Base-by-base conservation (phyloP, 2,329 filamentous ascomycete species). In the Aspergillus alliaceus region DNA sequence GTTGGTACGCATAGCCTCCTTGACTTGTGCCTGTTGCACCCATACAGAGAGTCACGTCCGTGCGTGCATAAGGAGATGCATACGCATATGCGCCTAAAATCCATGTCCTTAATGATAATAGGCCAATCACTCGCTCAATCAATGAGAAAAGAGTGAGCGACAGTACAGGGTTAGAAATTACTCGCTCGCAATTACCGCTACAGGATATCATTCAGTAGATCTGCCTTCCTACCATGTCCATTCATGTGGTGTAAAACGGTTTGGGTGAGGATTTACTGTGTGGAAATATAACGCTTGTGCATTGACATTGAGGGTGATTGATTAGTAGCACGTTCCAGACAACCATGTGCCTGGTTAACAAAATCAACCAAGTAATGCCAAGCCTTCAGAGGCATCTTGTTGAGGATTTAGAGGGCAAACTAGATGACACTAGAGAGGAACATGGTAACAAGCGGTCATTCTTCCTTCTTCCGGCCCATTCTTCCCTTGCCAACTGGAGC, bases 391-490 rank as follows among this genome's bases (percentile, higher is more conserved):
- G 14, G 8, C 8, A 11, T 27, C 14, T 46, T 46, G 42, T 46
- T 46, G 42, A 29, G 25, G 4, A 29, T 15, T 29, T 24, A 9
- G 11, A 24, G 20, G 9, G 20, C 8, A 22, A 4, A 18, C 18
- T 20, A 39, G n/a, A 24, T 6, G 18, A 14, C 24, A 40, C 6
- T 40, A 40, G 24, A 14, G 20, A 24, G 37, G 37, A 40, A 40
- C 27, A 29, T 29, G 29, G 32, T 25, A 22, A 46, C 22, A 5
- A 18, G 20, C 29, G 44, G 25, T 42, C 39, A 15, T 57, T 59
- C 57, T 55, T 35, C 56, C 27, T 31, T 20, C 22, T 64, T 61
- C 54, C 25, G 52, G 40, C 51, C 27, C n/a, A 20, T 59, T 62
- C 56, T 53, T 55, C 29, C 35, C 40, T 31, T 47, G 29, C 51